Evolutionary conservation across 2,329 filamentous ascomycete species (phyloP), one percentile per base, ranked within the genome.

Genomic region (Exophiala viscosa): DNA sequence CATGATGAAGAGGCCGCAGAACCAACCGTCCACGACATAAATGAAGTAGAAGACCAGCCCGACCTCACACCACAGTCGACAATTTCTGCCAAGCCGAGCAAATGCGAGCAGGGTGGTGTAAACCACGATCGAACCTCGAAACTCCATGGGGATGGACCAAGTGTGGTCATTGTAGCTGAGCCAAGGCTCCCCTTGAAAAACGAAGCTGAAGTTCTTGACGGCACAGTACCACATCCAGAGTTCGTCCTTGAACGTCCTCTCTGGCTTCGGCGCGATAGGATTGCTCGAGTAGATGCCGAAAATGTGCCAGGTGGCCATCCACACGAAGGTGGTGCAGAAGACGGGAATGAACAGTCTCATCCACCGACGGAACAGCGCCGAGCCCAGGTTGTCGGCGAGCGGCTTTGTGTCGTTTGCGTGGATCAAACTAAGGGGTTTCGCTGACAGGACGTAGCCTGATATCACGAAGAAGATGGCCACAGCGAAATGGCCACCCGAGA

Each of bases 11-110:
- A 84, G 73, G 15, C 81, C 74, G 59, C 78, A 80, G 63, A 81
- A 82, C 67, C 77, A 81, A 17, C 82, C 84, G 63, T 88, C 85
- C 4, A 77, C 77, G 45, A 87, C 76, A 65, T 85, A 87, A 63
- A 88, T 72, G 63, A 86, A 86, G 67, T 88, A 88, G 58, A 74
- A 72, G 15, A 81, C 75, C n/a, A 88, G 70, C 1, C 64, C 76
- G 1, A 72, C 43, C 59, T 81, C 69, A 62, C 78, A 79, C 64
- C 71, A 71, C 0, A 86, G 72, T 13, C 85, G 77, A 2, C 78
- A 76, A 47, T 75, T 78, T 17, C 69, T 71, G 0, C 77, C 76
- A 50, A 76, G 78, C 46, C 79, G 72, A 0, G 82, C 77, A 10
- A 87, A 73, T 0, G 83, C 79, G 15, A 83, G 64, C 11, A 55